Percentiles rank a stretch among this genome's conserved stretches.
Evolutionary conservation across 1,139 yeast genomes (phyloP).

Genomic region (Fermentozyma sake): DNA sequence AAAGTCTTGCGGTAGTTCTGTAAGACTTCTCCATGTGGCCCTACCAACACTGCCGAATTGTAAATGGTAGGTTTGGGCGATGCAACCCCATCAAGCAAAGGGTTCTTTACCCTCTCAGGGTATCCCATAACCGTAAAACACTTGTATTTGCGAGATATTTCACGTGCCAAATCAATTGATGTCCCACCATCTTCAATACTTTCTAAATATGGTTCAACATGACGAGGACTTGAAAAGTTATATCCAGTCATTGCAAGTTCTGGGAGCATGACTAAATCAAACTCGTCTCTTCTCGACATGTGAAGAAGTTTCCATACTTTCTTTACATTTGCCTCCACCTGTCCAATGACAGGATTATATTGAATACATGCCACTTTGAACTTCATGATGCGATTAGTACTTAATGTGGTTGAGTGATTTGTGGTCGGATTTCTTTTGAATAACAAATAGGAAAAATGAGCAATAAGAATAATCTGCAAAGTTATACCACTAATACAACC

Average conservation of each 20-base stretch:
- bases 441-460: no score
- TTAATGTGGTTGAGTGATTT: no score
- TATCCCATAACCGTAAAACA: slow-evolving; percentile 81
- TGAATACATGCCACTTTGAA: slow-evolving; percentile 65
- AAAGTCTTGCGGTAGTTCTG: slow-evolving; percentile 76
- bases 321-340: slow-evolving; percentile 48
- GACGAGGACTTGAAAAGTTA: slow-evolving; percentile 49
- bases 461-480: no score
- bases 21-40: slow-evolving; percentile 53
- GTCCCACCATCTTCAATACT: slow-evolving; percentile 30
- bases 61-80: slow-evolving; percentile 40
- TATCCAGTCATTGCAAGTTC: slow-evolving; percentile 88
- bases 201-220: slow-evolving; percentile 63
- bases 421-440: no score
- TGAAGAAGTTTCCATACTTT: slow-evolving; percentile 36
- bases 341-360: slow-evolving; percentile 61
- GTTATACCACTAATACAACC: no score
- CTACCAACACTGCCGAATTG: slow-evolving; percentile 69
- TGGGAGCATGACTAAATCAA: slow-evolving; percentile 71
- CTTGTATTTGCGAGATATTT: slow-evolving; percentile 42
- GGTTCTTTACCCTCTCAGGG: slow-evolving; percentile 50
- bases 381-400: slow-evolving; percentile 20
- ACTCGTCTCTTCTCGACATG: slow-evolving; percentile 14
- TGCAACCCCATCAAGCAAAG: no score
- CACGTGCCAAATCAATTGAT: slow-evolving; percentile 54